These are phyloP conservation scores for Sungouiella thailandica DNA, from an alignment of 805 yeast species.

Conservation along the genomic window DNA sequence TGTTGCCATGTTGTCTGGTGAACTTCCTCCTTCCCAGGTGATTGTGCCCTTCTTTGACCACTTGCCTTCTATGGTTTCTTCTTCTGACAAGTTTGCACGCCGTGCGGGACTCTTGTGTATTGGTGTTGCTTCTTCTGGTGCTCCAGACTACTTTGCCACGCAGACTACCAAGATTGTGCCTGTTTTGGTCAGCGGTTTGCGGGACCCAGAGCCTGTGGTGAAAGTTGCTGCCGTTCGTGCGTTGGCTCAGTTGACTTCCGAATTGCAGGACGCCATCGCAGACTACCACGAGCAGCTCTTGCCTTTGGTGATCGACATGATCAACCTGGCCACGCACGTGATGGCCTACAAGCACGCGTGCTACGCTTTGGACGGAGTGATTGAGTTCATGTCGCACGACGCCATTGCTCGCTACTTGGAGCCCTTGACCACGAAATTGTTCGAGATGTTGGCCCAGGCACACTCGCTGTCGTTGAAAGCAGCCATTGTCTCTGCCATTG, in stretches of 20 bases:
- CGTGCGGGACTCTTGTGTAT: constrained; percentile 82
- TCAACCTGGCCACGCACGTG: constrained; percentile 79
- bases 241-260: constrained; percentile 70
- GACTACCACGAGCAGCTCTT: constrained; percentile 76
- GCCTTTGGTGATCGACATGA: constrained; percentile 81
- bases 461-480: constrained; percentile 69
- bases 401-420: constrained; percentile 77
- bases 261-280: constrained; percentile 80
- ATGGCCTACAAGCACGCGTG: constrained; percentile 89
- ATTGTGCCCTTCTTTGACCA: constrained; percentile 71
- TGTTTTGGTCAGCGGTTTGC: constrained; percentile 68
- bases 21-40: constrained; percentile 90
- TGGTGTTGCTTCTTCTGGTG: constrained; percentile 83
- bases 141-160: constrained; percentile 84
- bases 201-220: constrained; percentile 69
- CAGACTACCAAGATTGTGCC: constrained; percentile 73
- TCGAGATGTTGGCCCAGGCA: constrained; percentile 75
- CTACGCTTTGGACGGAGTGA: constrained; percentile 81
- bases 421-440: constrained; percentile 84
- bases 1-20: constrained; percentile 70
- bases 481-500: constrained; percentile 90
- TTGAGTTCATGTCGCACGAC: constrained; percentile 87
- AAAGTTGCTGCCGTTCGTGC: constrained; percentile 83
- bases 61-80: constrained; percentile 41
- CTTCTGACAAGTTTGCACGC: constrained; percentile 70